phyloP scores from a whole-genome alignment of 257 asterid genomes.

The Solanum bukasovii region DNA sequence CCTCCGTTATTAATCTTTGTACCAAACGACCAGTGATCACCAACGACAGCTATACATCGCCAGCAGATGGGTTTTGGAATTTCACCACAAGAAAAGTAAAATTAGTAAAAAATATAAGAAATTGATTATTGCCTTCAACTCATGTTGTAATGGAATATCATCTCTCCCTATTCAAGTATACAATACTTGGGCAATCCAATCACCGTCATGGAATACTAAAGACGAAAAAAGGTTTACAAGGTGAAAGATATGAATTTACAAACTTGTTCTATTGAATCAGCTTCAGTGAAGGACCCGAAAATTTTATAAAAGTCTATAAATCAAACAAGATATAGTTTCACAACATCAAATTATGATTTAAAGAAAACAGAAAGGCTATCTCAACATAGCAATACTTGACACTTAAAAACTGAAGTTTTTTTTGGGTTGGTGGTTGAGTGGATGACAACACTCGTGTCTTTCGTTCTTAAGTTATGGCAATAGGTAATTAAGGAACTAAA shows the following conservation, averaged over 20 bases:
- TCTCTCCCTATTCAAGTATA: background rate
- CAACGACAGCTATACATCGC: conserved; percentile 42
- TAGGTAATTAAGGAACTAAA: background rate
- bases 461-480: background rate
- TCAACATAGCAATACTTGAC: background rate
- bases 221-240: background rate
- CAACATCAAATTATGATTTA: background rate
- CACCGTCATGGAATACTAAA: background rate
- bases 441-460: background rate
- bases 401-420: background rate
- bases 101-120: background rate
- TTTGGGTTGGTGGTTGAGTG: background rate
- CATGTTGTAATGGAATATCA: background rate
- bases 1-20: too few relatives aligned
- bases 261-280: too few relatives aligned
- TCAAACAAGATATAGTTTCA: background rate
- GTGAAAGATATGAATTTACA: background rate
- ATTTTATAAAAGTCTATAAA: background rate
- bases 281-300: conserved; percentile 45
- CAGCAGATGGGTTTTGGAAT: conserved; percentile 46
- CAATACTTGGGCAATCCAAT: background rate
- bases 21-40: conserved; percentile 14
- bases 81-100: background rate
- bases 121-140: background rate
- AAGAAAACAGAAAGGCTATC: background rate